Base-by-base conservation (phyloP, 2,329 filamentous ascomycete genomes). In the Geoglossum cookeanum region DNA sequence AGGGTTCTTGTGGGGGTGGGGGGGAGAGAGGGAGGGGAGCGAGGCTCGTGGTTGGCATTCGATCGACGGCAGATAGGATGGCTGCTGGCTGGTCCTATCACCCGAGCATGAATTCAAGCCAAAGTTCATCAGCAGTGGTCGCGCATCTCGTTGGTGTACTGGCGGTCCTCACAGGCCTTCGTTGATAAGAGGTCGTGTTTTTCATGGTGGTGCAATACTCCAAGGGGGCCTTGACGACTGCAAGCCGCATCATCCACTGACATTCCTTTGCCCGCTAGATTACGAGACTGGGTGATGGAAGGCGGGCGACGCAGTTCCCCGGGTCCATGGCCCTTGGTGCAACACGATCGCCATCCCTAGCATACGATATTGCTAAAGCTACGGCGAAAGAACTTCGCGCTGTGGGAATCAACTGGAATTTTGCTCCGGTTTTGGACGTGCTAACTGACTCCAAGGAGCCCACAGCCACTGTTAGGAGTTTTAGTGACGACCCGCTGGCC, bases 331-430 rank as follows among this genome's bases (percentile, higher is more conserved):
- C 71, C n/a, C 61, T 74, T 4, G 71, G 70, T 3, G 71, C 72
- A 8, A 71, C 71, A 1, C 62, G 67, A 62, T 67, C 65, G 49
- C 59, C 63, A 30, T 62, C 69, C 51, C 63, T 68, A 59, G 63
- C 70, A 55, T 66, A 67, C 56, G 63, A 67, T 56, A 66, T 70
- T 45, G 69, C 69, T 1, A 64, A 62, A 35, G 66, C 65, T 39
- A 74, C 72, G 1, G 71, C 70, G 0, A 67, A 71, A 58, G 67
- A 65, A 2, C 58, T 74, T 54, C 64, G 60, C 13, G 63, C 65
- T 29, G 68, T 71, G 52, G 71, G 71, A 0, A 68, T 74, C 55
- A 74, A 73, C 56, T 73, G 72, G 69, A 71, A 73, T 58, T 73
- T 72, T 61, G 71, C 68, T 2, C 72, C 72, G 1, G 66, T 70